These are phyloP conservation scores for Mortierella sp. DNA, from an alignment of 371 early-diverging fungal species.

Conservation along the genomic window DNA sequence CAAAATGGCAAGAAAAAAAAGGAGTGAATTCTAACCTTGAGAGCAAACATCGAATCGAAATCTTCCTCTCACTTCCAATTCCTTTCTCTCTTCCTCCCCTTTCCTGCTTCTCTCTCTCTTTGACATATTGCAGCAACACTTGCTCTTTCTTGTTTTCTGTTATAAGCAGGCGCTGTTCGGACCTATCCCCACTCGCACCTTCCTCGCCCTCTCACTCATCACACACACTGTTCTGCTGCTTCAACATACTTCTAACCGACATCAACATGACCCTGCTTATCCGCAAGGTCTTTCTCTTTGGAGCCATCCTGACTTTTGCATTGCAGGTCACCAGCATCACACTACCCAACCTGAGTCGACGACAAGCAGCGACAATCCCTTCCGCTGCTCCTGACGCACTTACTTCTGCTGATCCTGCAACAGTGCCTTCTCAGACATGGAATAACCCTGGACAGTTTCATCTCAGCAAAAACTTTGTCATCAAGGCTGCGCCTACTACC, in stretches of 20 bases:
- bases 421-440: slow-evolving; percentile 12
- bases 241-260: background rate
- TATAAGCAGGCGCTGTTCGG: background rate
- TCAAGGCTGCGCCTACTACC: slow-evolving; percentile 29
- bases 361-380: background rate
- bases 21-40: background rate
- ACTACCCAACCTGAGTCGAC: background rate
- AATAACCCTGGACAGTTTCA: slow-evolving; percentile 32
- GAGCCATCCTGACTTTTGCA: background rate
- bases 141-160: background rate
- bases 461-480: slow-evolving; percentile 41
- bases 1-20: background rate
- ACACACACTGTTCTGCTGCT: background rate
- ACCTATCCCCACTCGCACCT: background rate
- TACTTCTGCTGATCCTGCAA: background rate
- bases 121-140: background rate
- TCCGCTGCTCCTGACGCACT: background rate
- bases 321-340: background rate
- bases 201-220: background rate
- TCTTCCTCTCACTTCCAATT: no score
- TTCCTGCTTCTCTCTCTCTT: background rate
- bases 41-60: background rate
- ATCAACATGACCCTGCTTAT: background rate
- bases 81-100: no score
- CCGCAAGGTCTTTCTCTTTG: slow-evolving; percentile 7